A percentile compares a stretch with the other conserved stretches of the same genome.
Evolutionary conservation across 768 basidiomycete genomes (phyloP).

Genomic region (Rhodotorula graminis): DNA sequence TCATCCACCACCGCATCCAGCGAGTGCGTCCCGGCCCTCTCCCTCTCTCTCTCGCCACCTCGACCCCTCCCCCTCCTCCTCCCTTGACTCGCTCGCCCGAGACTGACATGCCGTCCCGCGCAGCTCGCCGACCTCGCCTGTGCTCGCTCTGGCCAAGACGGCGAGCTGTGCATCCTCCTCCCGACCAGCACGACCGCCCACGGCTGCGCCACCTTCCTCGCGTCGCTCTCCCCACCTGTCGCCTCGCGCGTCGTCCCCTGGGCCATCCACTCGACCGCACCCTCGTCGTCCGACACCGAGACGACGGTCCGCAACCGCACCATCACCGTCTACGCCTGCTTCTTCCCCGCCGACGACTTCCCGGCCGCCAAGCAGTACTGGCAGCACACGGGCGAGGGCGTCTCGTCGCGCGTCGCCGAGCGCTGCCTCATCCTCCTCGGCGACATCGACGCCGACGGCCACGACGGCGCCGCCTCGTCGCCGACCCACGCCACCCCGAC

Average conservation of each 20-base stretch:
- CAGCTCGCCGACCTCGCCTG: slow-evolving; percentile 75
- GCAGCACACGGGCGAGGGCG: slow-evolving; percentile 88
- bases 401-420: slow-evolving; percentile 82
- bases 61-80: neutral
- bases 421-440: slow-evolving; percentile 69
- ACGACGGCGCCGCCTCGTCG: neutral
- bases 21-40: slow-evolving; percentile 59
- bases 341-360: slow-evolving; percentile 64
- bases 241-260: slow-evolving; percentile 67
- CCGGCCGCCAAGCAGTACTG: slow-evolving; percentile 81
- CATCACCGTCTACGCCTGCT: slow-evolving; percentile 70
- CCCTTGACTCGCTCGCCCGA: neutral
- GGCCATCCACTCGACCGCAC: slow-evolving; percentile 52
- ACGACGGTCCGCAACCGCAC: slow-evolving; percentile 18
- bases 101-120: slow-evolving; percentile 4
- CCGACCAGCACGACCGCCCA: slow-evolving; percentile 68
- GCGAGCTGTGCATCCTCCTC: slow-evolving; percentile 74
- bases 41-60: neutral
- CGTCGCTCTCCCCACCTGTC: slow-evolving; percentile 54
- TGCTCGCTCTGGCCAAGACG: slow-evolving; percentile 66
- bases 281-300: slow-evolving; percentile 19
- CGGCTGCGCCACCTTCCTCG: slow-evolving; percentile 68
- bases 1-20: slow-evolving; percentile 76
- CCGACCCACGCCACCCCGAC: slow-evolving; percentile 2
- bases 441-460: slow-evolving; percentile 43